phyloP scores from a whole-genome alignment of 148 eudicot species.

The Rhododendron molle region DNA sequence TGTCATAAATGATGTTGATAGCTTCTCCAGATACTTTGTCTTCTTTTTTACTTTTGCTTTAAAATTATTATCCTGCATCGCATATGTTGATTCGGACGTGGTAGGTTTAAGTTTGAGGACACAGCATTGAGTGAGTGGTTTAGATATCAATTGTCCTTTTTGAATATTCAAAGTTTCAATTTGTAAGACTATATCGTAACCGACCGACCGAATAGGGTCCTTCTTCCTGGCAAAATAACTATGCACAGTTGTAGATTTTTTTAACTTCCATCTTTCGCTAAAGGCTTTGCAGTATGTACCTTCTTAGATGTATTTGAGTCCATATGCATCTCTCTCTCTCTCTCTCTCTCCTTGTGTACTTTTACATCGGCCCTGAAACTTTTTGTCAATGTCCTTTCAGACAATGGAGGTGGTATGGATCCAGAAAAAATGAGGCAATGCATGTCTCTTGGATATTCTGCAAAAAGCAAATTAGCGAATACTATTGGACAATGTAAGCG shows the following conservation, averaged over 20 bases:
- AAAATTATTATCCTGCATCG: background rate
- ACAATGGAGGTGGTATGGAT: conserved; percentile 97
- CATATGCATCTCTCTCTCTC: too few species aligned
- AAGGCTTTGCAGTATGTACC: background rate
- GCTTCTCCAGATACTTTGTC: background rate
- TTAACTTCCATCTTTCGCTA: background rate
- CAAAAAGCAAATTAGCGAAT: conserved; percentile 74
- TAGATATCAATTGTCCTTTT: background rate
- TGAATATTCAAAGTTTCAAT: background rate
- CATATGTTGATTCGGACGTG: background rate
- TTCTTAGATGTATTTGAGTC: background rate
- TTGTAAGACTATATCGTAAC: background rate
- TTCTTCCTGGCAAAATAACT: background rate
- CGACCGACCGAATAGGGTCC: background rate
- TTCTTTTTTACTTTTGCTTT: background rate
- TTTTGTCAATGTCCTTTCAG: conserved; percentile 26
- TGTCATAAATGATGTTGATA: background rate
- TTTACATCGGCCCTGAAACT: background rate
- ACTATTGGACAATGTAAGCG: conserved; percentile 89
- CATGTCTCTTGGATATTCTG: conserved; percentile 94
- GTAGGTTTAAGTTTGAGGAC: conserved; percentile 1
- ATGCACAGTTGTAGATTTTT: background rate
- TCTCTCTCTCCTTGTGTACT: background rate
- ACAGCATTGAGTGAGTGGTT: background rate
- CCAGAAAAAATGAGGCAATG: conserved; percentile 88